A percentile compares a stretch with the other conserved stretches of the same genome.
phyloP scores from a whole-genome alignment of 1,284 basidiomycete genomes.

The Rhizoctonia solani region DNA sequence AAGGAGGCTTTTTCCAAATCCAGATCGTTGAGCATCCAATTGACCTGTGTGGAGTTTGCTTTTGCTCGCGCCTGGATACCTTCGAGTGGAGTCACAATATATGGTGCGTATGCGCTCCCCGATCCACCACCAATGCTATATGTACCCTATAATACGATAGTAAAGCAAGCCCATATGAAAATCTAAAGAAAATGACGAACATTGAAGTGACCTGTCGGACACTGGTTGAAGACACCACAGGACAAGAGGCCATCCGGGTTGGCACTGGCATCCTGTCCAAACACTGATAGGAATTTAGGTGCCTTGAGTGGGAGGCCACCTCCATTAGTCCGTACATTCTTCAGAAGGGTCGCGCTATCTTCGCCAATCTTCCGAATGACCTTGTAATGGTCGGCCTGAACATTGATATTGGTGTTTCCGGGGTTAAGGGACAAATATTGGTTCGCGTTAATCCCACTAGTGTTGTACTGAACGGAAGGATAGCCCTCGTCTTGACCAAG shows the following conservation, averaged over 20 bases:
- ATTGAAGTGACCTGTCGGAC: constrained; percentile 63
- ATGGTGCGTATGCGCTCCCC: constrained; percentile 49
- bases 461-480: constrained; percentile 49
- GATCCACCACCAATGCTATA: too few relatives aligned
- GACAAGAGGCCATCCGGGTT: constrained; percentile 59
- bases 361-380: constrained; percentile 75
- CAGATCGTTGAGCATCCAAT: constrained; percentile 43
- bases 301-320: constrained; percentile 63
- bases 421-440: constrained; percentile 42
- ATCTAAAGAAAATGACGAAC: constrained; percentile 66
- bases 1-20: constrained; percentile 38
- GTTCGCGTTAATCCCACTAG: constrained; percentile 30
- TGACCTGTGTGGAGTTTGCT: constrained; percentile 57
- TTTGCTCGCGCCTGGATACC: constrained; percentile 62
- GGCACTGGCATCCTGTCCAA: constrained; percentile 66
- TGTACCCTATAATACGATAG: constrained; percentile 38
- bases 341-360: constrained; percentile 76
- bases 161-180: constrained; percentile 47
- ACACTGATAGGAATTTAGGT: constrained; percentile 37
- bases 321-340: constrained; percentile 59
- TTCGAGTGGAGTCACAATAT: constrained; percentile 63
- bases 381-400: constrained; percentile 72
- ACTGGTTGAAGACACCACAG: constrained; percentile 10
- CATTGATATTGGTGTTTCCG: constrained; percentile 57
- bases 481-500: constrained; percentile 61